Evolutionary conservation across 2,329 filamentous ascomycete species (phyloP).

Genomic region (Emergomyces pasteurianus): DNA sequence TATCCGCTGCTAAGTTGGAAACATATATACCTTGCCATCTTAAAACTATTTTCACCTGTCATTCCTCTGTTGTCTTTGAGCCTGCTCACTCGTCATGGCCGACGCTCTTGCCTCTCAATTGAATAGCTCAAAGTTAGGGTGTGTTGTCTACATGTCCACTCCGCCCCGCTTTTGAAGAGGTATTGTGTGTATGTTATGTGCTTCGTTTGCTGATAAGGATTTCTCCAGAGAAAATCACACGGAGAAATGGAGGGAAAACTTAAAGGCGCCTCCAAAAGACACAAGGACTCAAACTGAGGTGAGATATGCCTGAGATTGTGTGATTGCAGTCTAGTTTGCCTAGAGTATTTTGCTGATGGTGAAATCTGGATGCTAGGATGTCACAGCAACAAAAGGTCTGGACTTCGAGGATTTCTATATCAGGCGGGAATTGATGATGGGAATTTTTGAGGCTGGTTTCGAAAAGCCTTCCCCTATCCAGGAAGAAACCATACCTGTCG

Average conservation of each 20-base stretch:
- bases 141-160: background rate
- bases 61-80: background rate
- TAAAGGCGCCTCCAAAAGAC: conserved; percentile 38
- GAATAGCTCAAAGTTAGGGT: conserved; percentile 9
- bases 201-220: conserved; percentile 4
- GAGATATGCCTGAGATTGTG: conserved; percentile 10
- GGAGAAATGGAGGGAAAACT: conserved; percentile 34
- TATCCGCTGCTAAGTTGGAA: background rate
- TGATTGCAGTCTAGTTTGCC: background rate
- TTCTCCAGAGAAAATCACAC: conserved; percentile 25
- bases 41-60: background rate
- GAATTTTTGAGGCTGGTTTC: conserved; percentile 97
- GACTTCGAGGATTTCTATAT: conserved; percentile 97
- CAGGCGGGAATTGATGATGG: conserved; percentile 93
- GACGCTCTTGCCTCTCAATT: conserved; percentile 11
- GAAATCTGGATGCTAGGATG: conserved; percentile 54
- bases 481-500: conserved; percentile 97
- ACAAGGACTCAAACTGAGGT: conserved; percentile 40
- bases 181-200: conserved; percentile 4
- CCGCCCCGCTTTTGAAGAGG: background rate
- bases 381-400: conserved; percentile 91
- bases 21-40: background rate
- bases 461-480: conserved; percentile 98
- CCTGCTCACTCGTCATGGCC: conserved; percentile 13
- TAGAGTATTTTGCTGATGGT: background rate